Conservation (phyloP, 2,329 filamentous ascomycete genomes). For the Pseudogymnoascus pannorum region DNA sequence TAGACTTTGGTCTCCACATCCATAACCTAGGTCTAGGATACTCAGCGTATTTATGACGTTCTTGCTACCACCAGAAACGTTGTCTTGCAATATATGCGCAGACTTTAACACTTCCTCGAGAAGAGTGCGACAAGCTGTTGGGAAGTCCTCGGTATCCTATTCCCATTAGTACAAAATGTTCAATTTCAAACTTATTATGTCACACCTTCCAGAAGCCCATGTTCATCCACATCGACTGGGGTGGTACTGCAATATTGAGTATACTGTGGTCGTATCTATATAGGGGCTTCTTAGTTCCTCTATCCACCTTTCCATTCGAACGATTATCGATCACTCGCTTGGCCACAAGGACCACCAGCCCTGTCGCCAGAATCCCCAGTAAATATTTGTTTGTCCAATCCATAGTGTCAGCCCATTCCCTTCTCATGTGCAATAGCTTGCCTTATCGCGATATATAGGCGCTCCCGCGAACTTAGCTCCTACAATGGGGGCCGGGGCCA, state of each 20-base stretch:
- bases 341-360: slow-evolving; percentile 9
- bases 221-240: slow-evolving; percentile 16
- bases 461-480: not conserved
- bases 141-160: slow-evolving; percentile 13
- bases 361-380: slow-evolving; percentile 1
- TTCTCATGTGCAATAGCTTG: not conserved
- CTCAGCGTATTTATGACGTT: not conserved
- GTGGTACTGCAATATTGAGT: slow-evolving; percentile 13
- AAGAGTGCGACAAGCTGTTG: slow-evolving; percentile 14
- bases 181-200: not conserved
- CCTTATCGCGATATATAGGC: not conserved
- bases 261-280: slow-evolving; percentile 16
- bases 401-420: not conserved
- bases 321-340: slow-evolving; percentile 2
- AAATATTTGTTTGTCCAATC: slow-evolving; percentile 10
- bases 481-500: not conserved
- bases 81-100: slow-evolving; percentile 10
- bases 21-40: slow-evolving; percentile 15
- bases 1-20: slow-evolving; percentile 15
- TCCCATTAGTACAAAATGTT: not conserved
- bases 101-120: slow-evolving; percentile 13
- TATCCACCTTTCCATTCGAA: not conserved
- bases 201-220: slow-evolving; percentile 16
- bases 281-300: slow-evolving; percentile 5
- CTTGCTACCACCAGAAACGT: not conserved